Evolutionary conservation across 2,329 filamentous ascomycete species (phyloP).

Genomic region (Ophiocordyceps robertsii): DNA sequence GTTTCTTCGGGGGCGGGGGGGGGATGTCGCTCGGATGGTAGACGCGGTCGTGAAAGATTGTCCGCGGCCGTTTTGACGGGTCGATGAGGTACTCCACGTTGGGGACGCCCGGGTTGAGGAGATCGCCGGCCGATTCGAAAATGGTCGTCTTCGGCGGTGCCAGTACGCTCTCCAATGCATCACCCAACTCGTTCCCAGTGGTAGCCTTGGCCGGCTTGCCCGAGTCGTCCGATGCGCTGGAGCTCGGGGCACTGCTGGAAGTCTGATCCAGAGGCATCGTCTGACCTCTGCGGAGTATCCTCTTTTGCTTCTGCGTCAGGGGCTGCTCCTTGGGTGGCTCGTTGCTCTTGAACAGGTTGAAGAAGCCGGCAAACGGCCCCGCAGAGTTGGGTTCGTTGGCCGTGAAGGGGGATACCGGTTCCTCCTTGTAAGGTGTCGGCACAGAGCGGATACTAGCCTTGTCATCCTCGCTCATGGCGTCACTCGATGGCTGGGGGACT

Average conservation of each 20-base stretch:
- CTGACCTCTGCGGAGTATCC: constrained; percentile 67
- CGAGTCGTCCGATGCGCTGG: constrained; percentile 5
- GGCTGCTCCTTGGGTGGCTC: constrained; percentile 34
- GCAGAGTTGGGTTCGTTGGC: constrained; percentile 20
- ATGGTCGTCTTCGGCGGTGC: constrained; percentile 84
- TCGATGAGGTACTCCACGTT: constrained; percentile 71
- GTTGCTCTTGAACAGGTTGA: constrained; percentile 59
- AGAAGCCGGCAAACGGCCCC: constrained; percentile 44
- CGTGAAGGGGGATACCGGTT: constrained; percentile 10
- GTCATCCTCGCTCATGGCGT: constrained; percentile 56
- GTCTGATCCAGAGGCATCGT: constrained; percentile 37
- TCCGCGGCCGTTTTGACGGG: constrained; percentile 65
- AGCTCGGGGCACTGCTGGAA: constrained; percentile 4
- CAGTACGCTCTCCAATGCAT: constrained; percentile 32
- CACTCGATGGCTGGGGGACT: constrained; percentile 57
- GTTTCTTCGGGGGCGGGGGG: constrained; percentile 54
- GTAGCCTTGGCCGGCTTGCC: constrained; percentile 26
- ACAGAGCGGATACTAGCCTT: constrained; percentile 39
- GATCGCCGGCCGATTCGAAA: constrained; percentile 86
- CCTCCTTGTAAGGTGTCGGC: constrained; percentile 14
- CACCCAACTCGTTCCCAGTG: constrained; percentile 33
- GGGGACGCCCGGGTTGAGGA: constrained; percentile 82
- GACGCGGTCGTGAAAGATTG: constrained; percentile 93
- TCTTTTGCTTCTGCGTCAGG: constrained; percentile 46
- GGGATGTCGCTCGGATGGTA: constrained; percentile 93